Percentiles rank a stretch among this genome's conserved stretches.
These are phyloP conservation scores for Colletotrichum sp. DNA, from an alignment of 2,329 filamentous ascomycete species.

Conservation along the genomic window DNA sequence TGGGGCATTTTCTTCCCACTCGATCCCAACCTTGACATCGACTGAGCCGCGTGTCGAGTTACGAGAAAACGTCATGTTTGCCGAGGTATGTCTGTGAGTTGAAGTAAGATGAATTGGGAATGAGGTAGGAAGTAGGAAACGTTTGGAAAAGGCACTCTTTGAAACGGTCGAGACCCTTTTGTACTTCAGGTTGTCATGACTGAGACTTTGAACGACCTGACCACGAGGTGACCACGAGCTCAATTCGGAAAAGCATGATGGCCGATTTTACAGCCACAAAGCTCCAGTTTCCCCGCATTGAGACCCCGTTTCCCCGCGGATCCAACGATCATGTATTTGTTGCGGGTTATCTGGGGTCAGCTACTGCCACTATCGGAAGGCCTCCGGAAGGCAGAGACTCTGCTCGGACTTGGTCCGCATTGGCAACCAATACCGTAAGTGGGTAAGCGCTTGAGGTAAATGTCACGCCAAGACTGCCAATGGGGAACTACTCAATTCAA, in stretches of 20 bases:
- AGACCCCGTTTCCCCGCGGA: neutral
- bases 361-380: neutral
- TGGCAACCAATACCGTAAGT: neutral
- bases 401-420: neutral
- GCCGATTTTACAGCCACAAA: neutral
- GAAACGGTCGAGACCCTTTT: neutral
- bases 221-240: neutral
- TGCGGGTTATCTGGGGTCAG: slow-evolving; percentile 7
- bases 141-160: neutral
- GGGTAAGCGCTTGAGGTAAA: neutral
- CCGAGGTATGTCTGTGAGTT: neutral
- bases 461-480: neutral
- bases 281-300: neutral
- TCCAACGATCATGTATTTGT: neutral
- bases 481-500: neutral
- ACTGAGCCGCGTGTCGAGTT: neutral
- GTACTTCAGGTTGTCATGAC: neutral
- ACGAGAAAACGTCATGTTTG: neutral
- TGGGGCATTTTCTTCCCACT: slow-evolving; percentile 1
- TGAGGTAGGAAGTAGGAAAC: neutral
- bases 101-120: neutral
- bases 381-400: neutral
- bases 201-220: neutral
- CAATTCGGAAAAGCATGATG: neutral
- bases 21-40: neutral